phyloP scores from a whole-genome alignment of 768 basidiomycete genomes.

The Lactarius vividus region DNA sequence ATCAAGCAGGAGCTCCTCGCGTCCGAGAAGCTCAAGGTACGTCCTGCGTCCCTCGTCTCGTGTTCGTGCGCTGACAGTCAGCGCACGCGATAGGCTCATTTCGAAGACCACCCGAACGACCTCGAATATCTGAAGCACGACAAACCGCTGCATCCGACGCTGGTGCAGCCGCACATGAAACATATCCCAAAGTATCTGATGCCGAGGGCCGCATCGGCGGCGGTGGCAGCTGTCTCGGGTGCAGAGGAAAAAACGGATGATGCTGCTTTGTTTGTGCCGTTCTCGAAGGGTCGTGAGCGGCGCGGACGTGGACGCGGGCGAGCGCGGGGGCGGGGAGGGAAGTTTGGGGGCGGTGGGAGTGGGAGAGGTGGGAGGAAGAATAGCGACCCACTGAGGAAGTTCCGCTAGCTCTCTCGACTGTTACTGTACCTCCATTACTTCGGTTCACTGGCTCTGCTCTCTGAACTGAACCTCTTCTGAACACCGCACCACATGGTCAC shows the following conservation, averaged over 20 bases:
- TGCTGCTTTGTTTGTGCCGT: conserved; percentile 62
- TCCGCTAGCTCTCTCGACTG: conserved; percentile 33
- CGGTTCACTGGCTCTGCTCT: background rate
- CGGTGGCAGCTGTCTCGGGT: conserved; percentile 35
- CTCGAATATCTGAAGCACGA: conserved; percentile 92
- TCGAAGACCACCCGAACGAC: conserved; percentile 94
- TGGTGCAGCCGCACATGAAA: conserved; percentile 93
- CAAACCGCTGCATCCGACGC: conserved; percentile 85
- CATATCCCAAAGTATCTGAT: conserved; percentile 92
- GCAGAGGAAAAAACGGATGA: conserved; percentile 30
- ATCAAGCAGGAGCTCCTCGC: conserved; percentile 91
- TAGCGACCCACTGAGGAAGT: conserved; percentile 80
- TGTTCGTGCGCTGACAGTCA: conserved; percentile 8
- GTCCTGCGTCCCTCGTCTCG: conserved; percentile 28
- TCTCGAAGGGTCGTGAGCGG: conserved; percentile 53
- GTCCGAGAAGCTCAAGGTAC: conserved; percentile 93
- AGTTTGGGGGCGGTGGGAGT: conserved; percentile 39
- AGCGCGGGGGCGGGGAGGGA: conserved; percentile 45
- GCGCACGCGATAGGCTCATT: conserved; percentile 69
- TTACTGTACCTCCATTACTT: background rate
- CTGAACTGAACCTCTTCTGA: background rate
- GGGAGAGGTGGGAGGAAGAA: conserved; percentile 55
- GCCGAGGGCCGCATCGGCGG: conserved; percentile 66
- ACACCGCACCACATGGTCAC: background rate
- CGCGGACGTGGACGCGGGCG: conserved; percentile 52